Evolutionary conservation across 345 rosid genomes (phyloP).

Genomic region (Streptanthus diversifolius): DNA sequence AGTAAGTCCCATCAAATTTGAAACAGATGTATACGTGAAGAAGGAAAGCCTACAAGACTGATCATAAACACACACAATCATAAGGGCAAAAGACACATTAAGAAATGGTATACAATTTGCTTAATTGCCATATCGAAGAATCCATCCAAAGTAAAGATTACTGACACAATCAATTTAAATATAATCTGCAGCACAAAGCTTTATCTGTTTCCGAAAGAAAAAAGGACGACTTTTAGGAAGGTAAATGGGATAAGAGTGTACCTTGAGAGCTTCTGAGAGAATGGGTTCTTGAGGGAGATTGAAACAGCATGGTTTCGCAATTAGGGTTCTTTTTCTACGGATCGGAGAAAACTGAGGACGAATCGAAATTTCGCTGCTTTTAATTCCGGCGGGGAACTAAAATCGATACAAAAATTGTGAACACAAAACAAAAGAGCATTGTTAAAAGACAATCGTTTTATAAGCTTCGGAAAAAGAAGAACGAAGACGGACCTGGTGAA

Average conservation of each 20-base stretch:
- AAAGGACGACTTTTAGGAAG: neutral
- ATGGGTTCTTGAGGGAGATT: slow-evolving; percentile 40
- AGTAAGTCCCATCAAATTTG: neutral
- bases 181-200: neutral
- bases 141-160: neutral
- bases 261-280: slow-evolving; percentile 38
- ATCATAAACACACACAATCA: neutral
- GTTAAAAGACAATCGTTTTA: neutral
- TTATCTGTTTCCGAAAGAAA: neutral
- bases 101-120: neutral
- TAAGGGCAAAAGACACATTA: neutral
- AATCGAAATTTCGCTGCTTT: neutral
- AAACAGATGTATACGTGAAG: neutral
- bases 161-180: too few species aligned
- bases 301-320: slow-evolving; percentile 29
- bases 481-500: slow-evolving; percentile 7
- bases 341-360: slow-evolving; percentile 5
- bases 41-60: neutral
- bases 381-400: slow-evolving; percentile 25
- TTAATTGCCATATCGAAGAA: neutral
- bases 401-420: neutral
- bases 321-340: slow-evolving; percentile 23
- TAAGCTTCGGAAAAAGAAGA: neutral
- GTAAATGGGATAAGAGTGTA: neutral
- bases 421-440: neutral